Conservation (phyloP, 2,329 filamentous ascomycete species). For the Lachnellula arida region DNA sequence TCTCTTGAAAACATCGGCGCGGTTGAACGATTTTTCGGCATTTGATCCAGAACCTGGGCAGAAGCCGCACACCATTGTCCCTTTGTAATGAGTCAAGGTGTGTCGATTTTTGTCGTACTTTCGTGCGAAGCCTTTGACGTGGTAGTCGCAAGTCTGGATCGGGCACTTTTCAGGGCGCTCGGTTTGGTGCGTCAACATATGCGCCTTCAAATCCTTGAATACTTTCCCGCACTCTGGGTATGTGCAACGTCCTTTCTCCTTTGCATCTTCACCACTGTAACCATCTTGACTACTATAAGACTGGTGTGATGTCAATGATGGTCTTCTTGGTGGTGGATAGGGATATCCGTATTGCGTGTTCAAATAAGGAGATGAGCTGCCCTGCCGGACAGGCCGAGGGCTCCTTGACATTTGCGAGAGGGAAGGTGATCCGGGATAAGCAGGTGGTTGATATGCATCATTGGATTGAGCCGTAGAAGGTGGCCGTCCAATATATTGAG, state of each 20-base stretch:
- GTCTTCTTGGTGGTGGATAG: slow-evolving; percentile 25
- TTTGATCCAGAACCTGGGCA: slow-evolving; percentile 84
- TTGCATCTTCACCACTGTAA: slow-evolving; percentile 30
- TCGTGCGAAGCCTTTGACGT: slow-evolving; percentile 87
- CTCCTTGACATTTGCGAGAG: slow-evolving; percentile 29
- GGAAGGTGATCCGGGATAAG: slow-evolving; percentile 30
- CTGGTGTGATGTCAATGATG: slow-evolving; percentile 26
- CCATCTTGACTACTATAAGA: slow-evolving; percentile 29
- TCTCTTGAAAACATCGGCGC: slow-evolving; percentile 94
- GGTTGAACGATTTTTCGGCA: slow-evolving; percentile 92
- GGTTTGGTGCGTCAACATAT: slow-evolving; percentile 93
- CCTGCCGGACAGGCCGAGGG: slow-evolving; percentile 25
- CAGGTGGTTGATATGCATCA: slow-evolving; percentile 26
- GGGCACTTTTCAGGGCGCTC: slow-evolving; percentile 96
- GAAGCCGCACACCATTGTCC: slow-evolving; percentile 96
- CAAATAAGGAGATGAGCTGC: slow-evolving; percentile 30
- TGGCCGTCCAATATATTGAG: slow-evolving; percentile 24
- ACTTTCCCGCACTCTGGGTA: slow-evolving; percentile 54
- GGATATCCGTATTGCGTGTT: slow-evolving; percentile 26
- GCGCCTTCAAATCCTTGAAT: slow-evolving; percentile 68
- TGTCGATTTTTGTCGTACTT: slow-evolving; percentile 99
- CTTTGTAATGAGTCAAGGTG: slow-evolving; percentile 94
- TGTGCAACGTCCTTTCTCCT: slow-evolving; percentile 42
- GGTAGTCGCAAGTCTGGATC: slow-evolving; percentile 88
- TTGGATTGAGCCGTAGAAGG: slow-evolving; percentile 21